Conservation (phyloP, 257 asterid species). For the Apocynum venetum region DNA sequence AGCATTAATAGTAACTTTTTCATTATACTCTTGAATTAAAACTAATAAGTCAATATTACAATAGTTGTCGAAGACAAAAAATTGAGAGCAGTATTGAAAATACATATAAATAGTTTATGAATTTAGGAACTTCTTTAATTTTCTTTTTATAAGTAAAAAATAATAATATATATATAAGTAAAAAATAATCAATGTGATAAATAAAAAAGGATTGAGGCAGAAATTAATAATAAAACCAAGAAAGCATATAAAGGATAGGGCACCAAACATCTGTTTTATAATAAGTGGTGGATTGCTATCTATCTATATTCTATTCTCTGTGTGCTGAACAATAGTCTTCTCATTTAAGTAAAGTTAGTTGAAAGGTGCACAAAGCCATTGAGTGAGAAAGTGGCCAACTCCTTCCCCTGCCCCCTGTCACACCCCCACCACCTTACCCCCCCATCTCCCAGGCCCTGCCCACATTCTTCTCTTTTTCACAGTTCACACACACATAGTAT, state of each 20-base stretch:
- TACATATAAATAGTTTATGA: no score
- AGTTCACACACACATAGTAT: constrained; percentile 4
- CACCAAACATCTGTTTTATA: constrained; percentile 39
- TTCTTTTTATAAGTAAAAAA: no score
- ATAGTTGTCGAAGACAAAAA: no score
- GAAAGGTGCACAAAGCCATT: constrained; percentile 32
- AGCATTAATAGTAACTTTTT: no score
- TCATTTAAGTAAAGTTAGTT: constrained; percentile 58
- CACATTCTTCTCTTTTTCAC: not conserved
- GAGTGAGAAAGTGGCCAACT: constrained; percentile 49
- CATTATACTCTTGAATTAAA: no score
- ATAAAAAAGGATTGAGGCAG: not conserved
- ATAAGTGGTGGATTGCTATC: constrained; percentile 38
- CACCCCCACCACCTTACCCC: not conserved
- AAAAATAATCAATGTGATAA: no score
- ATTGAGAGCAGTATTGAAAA: no score
- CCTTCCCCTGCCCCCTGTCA: constrained; percentile 7
- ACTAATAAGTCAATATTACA: no score
- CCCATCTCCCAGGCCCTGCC: not conserved
- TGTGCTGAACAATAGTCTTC: constrained; percentile 38
- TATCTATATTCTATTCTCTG: not conserved
- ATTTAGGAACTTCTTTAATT: no score
- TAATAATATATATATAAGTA: no score
- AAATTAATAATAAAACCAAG: not conserved
- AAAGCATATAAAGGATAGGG: constrained; percentile 17